A percentile compares a stretch with the other conserved stretches of the same genome.
These are phyloP conservation scores for Lachnellula cervina DNA, from an alignment of 2,329 filamentous ascomycete species.

Conservation along the genomic window DNA sequence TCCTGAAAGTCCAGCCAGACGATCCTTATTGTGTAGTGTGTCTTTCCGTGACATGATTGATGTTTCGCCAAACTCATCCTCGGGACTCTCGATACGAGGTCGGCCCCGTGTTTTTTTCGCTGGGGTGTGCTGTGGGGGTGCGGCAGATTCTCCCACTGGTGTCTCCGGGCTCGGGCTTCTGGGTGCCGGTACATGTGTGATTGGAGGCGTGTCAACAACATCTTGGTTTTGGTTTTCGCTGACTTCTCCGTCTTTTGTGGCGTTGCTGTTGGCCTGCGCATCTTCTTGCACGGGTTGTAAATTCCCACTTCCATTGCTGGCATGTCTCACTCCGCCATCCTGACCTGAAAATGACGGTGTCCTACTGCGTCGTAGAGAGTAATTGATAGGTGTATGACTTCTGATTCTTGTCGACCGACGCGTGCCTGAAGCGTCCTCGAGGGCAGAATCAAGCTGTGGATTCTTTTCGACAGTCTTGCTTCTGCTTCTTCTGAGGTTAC, in stretches of 20 bases:
- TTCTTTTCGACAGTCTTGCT: neutral
- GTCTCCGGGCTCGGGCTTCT: too few relatives aligned
- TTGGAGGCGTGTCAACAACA: too few relatives aligned
- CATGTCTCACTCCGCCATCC: neutral
- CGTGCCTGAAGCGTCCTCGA: neutral
- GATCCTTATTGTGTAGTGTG: conserved; percentile 1
- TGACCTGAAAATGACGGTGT: neutral
- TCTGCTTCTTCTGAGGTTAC: too few relatives aligned
- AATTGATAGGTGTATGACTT: neutral
- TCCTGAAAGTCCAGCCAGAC: conserved; percentile 8
- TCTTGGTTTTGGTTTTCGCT: too few relatives aligned
- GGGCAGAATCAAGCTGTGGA: neutral
- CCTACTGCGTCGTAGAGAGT: neutral
- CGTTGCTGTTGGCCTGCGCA: too few relatives aligned
- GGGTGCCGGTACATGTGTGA: too few relatives aligned
- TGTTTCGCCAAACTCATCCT: too few relatives aligned
- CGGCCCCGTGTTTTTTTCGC: neutral
- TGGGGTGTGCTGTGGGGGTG: too few relatives aligned
- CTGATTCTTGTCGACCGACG: neutral
- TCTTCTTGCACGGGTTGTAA: too few relatives aligned
- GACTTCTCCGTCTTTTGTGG: too few relatives aligned
- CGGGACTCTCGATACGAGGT: neutral
- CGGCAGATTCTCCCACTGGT: too few relatives aligned
- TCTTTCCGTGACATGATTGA: neutral
- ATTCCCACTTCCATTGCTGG: too few relatives aligned